phyloP scores from a whole-genome alignment of 345 rosid species.

The rapeseed (Brassica napus) region Da-Ae NC_063448.1:51499501-51500000 shows the following conservation, averaged over 20 bases:
- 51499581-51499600: neutral
- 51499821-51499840: neutral
- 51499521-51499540: neutral
- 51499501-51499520: neutral
- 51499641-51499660: neutral
- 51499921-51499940: neutral
- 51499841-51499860: neutral
- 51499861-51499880: neutral
- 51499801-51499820: neutral
- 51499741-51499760: constrained; percentile 15
- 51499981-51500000: neutral
- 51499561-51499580: neutral
- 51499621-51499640: neutral
- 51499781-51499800: constrained; percentile 13
- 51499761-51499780: constrained; percentile 30
- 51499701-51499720: neutral
- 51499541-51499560: neutral
- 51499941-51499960: too few species aligned
- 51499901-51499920: neutral
- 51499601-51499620: neutral
- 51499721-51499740: constrained; percentile 34
- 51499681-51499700: constrained; percentile 6
- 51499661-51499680: neutral
- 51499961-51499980: neutral
- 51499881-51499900: neutral